A percentile compares a stretch with the other conserved stretches of the same genome.
phyloP scores from a whole-genome alignment of 2,329 filamentous ascomycete genomes.

The Dothidotthia symphoricarpi region DNA sequence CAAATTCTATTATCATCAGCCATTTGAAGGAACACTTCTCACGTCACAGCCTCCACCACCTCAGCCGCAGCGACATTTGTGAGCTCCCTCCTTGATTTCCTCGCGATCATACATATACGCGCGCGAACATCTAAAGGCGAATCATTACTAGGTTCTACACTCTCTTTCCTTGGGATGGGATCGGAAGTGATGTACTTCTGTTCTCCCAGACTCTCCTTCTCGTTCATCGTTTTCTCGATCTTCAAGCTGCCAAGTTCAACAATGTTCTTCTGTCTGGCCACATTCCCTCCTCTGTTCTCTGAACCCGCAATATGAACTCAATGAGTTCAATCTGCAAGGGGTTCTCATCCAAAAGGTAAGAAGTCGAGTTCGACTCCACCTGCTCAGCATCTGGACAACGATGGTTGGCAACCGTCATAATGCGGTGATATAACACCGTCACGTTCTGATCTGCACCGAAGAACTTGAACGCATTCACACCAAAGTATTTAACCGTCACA shows the following conservation, averaged over 20 bases:
- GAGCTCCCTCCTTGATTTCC: constrained; percentile 53
- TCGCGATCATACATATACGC: constrained; percentile 56
- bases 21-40: neutral
- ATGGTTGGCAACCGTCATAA: constrained; percentile 49
- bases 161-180: constrained; percentile 56
- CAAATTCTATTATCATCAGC: neutral
- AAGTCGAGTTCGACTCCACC: constrained; percentile 39
- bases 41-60: constrained; percentile 7
- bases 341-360: constrained; percentile 54
- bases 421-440: constrained; percentile 51
- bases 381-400: constrained; percentile 42
- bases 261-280: constrained; percentile 47
- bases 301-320: constrained; percentile 51
- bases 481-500: constrained; percentile 50
- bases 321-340: constrained; percentile 39
- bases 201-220: constrained; percentile 45
- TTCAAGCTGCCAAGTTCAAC: constrained; percentile 53
- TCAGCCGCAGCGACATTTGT: constrained; percentile 4
- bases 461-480: constrained; percentile 53
- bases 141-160: constrained; percentile 54
- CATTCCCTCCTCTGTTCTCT: constrained; percentile 53
- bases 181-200: constrained; percentile 59
- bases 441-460: constrained; percentile 41
- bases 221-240: constrained; percentile 44
- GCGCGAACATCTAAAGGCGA: constrained; percentile 58